Evolutionary conservation across 257 asterid genomes (phyloP), one percentile per base, ranked within the genome.

Genomic region (Rehmannia glutinosa): DNA sequence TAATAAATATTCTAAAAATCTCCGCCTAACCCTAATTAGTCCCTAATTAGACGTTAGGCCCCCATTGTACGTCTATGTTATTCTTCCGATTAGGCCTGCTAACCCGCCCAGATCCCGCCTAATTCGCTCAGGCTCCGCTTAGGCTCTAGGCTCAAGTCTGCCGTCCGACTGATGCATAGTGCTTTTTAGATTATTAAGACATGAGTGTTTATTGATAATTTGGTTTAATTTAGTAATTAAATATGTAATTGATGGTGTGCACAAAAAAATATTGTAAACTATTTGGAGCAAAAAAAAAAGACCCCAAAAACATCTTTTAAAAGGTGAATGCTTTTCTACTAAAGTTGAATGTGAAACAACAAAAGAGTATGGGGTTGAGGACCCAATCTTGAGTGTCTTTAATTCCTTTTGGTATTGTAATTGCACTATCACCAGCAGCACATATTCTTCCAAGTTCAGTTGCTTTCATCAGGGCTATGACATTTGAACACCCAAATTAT

Each of bases 371-470:
- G 38, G 56, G 52, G 43, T 35, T 38, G 52, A 16, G 65, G 67
- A 60, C 68, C 69, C 66, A 62, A 63, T 63, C 6, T 42, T 46
- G 78, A 73, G 74, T 46, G 81, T 61, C 4, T 74, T 75, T n/a
- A n/a, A n/a, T n/a, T 62, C 68, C 63, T 77, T 77, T 41, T 70
- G 71, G 65, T 58, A 55, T 76, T 69, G 35, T 79, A 74, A 72
- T 67, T 77, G 78, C 82, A 76, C 57, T 54, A 75, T 67, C 68
- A 70, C 63, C 63, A 75, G 20, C 63, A 60, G 90, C 80, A 79
- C 75, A 81, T 84, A 84, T 81, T 81, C 90, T 73, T 38, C 77
- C n/a, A 41, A 43, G n/a, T 69, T 64, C 64, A 50, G 76, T 74
- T 66, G 71, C 76, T 80, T 71, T 82, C 65, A 72, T 69, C 70